Evolutionary conservation across 1,284 basidiomycete species (phyloP), one percentile per base, ranked within the genome.

Genomic region (Ceratobasidium sp.): DNA sequence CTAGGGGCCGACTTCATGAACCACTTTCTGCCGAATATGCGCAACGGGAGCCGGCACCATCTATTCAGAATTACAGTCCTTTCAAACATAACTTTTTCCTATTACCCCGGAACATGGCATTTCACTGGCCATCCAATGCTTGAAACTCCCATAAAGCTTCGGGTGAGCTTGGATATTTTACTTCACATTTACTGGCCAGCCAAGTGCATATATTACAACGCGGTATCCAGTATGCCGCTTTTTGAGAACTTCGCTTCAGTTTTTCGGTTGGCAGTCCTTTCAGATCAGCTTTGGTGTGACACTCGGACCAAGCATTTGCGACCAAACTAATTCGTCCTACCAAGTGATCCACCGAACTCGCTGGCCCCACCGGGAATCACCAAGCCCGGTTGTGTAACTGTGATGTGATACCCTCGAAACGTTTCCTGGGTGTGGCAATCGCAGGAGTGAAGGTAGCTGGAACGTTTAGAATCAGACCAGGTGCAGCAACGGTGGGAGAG

Each of bases 1-100:
- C 49, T 64, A 27, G 62, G 62, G 11, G 1, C 49, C 5, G 62
- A 64, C 13, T 49, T 64, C 39, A 34, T 64, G 13, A 64, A 64
- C 29, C 54, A 58, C 19, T 58, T 58, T 14, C 27, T 58, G 27
- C 54, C 54, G 7, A 34, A 58, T 9, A 34, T 58, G 34, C 46
- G 19, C 16, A 48, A 48, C 46, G 41, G 16, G 16, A 48, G 16
- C 19, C 46, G 19, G n/a, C 14, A 48, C 46, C 16, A 16, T 48
- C 16, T 48, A 48, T n/a, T 48, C 46, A 19, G 46, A 16, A 19
- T 48, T 48, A 16, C 6, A n/a, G 19, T 48, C 16, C 1, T 6
- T 16, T 48, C 46, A 19, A 16, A 48, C 6, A n/a, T n/a, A 19
- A 48, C 14, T 6, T 48, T 48, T n/a, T 16, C 6, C 16, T 48